Percentiles rank a stretch among this genome's conserved stretches.
phyloP scores from a whole-genome alignment of 495 filamentous ascomycete species.

The Podospora pseudopauciseta region DNA sequence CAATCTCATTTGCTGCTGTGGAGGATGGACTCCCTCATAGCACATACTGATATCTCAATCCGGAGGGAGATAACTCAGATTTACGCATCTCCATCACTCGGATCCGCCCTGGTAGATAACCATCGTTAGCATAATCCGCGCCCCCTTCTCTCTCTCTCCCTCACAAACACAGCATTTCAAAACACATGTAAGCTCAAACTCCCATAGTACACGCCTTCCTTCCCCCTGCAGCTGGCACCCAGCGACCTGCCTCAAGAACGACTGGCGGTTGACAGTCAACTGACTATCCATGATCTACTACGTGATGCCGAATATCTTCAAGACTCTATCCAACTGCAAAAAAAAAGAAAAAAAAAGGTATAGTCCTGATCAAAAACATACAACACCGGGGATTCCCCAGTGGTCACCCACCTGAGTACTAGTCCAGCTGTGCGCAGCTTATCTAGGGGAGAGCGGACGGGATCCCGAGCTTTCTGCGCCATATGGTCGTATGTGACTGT shows the following conservation, averaged over 20 bases:
- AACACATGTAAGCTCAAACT: not conserved
- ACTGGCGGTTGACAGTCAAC: not conserved
- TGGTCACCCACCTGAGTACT: too few species aligned
- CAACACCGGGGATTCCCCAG: too few species aligned
- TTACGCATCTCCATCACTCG: not conserved
- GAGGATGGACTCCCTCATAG: too few species aligned
- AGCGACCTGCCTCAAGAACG: not conserved
- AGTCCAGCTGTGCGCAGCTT: not conserved
- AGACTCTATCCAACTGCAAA: too few species aligned
- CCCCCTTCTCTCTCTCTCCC: not conserved
- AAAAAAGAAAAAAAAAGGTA: too few species aligned
- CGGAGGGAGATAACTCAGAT: not conserved
- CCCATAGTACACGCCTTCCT: not conserved
- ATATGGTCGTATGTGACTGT: too few species aligned
- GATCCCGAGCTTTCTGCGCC: constrained; percentile 36
- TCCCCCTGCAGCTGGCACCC: not conserved
- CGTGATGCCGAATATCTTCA: too few species aligned
- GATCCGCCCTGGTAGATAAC: not conserved
- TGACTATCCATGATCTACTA: not conserved
- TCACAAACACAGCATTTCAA: not conserved
- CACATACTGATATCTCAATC: not conserved
- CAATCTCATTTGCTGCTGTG: too few species aligned
- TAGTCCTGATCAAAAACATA: too few species aligned
- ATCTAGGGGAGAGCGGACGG: constrained; percentile 49
- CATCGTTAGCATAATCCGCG: not conserved